phyloP scores from a whole-genome alignment of 2,329 filamentous ascomycete genomes.

The Penicillium sp. region DNA sequence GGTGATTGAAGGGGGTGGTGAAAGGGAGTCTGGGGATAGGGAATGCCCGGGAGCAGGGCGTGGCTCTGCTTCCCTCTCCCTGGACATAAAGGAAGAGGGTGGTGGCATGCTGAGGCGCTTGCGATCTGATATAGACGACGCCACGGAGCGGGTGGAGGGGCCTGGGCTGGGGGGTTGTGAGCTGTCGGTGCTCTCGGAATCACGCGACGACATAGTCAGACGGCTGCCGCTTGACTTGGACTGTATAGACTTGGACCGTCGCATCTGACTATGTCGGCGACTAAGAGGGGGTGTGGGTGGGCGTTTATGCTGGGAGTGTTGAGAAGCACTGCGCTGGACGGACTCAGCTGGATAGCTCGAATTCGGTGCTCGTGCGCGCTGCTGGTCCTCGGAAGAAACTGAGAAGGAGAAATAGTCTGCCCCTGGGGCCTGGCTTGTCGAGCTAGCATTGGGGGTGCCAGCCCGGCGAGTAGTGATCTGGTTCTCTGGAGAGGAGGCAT shows the following conservation, averaged over 20 bases:
- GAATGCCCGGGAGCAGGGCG: conserved; percentile 15
- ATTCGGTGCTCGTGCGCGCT: conserved; percentile 1
- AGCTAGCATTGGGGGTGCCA: conserved; percentile 25
- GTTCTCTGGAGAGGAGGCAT: conserved; percentile 33
- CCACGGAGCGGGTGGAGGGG: conserved; percentile 28
- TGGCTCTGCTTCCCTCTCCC: conserved; percentile 14
- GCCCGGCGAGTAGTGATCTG: conserved; percentile 25
- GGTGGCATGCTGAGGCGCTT: conserved; percentile 35
- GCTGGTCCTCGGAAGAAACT: conserved; percentile 23
- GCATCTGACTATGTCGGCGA: conserved; percentile 55
- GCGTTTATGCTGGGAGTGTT: conserved; percentile 48
- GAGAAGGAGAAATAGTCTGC: conserved; percentile 47
- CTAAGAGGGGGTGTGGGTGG: conserved; percentile 57
- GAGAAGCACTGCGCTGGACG: conserved; percentile 41
- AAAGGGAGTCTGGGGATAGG: conserved; percentile 30
- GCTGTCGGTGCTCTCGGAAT: conserved; percentile 48
- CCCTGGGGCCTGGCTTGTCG: conserved; percentile 60
- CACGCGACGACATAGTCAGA: conserved; percentile 52
- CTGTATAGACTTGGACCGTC: conserved; percentile 43
- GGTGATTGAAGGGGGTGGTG: conserved; percentile 12
- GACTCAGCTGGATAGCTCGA: conserved; percentile 27
- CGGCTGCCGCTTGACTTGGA: conserved; percentile 42
- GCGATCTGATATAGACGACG: conserved; percentile 20
- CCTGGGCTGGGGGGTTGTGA: conserved; percentile 39
- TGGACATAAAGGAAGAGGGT: conserved; percentile 9